Percentiles rank a stretch among this genome's conserved stretches.
Evolutionary conservation across 257 asterid genomes (phyloP).

Genomic region (Phtheirospermum japonicum): DNA sequence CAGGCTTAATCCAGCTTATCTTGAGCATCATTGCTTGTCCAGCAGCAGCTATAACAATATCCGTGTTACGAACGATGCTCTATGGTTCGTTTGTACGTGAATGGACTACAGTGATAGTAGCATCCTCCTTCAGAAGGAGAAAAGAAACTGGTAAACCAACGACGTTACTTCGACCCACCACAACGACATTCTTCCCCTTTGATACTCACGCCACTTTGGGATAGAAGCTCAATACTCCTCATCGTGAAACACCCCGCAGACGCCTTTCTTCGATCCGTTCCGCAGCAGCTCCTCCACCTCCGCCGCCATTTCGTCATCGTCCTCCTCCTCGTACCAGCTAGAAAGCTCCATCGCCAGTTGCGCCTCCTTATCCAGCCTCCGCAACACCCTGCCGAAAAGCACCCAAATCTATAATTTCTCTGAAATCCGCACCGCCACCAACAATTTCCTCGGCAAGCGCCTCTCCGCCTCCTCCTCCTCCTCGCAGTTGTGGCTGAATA

Average conservation of each 20-base stretch:
- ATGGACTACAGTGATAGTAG: conserved; percentile 84
- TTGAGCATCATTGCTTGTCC: conserved; percentile 87
- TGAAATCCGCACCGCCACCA: conserved; percentile 83
- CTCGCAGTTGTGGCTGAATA: conserved; percentile 94
- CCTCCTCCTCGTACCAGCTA: conserved; percentile 41
- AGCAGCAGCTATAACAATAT: conserved; percentile 88
- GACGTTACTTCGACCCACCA: conserved; percentile 97
- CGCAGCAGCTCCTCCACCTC: conserved; percentile 28
- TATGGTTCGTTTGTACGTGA: conserved; percentile 82
- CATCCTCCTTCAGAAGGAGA: too few species aligned
- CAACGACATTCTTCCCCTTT: conserved; percentile 89
- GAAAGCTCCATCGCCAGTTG: conserved; percentile 58
- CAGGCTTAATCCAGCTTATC: conserved; percentile 87
- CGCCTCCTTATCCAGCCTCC: conserved; percentile 57
- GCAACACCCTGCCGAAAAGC: conserved; percentile 54
- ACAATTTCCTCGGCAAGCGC: conserved; percentile 78
- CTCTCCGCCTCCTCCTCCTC: conserved; percentile 69
- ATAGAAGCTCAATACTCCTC: conserved; percentile 93
- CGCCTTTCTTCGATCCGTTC: too few species aligned
- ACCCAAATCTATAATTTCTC: conserved; percentile 66
- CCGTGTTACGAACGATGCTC: conserved; percentile 73
- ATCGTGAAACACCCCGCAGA: conserved; percentile 19
- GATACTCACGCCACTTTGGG: conserved; percentile 59
- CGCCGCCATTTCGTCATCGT: conserved; percentile 23
- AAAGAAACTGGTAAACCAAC: too few species aligned